Evolutionary conservation across 179 eudicot species (phyloP), one percentile per base, ranked within the genome.

Genomic region (Silene coronaria): DNA sequence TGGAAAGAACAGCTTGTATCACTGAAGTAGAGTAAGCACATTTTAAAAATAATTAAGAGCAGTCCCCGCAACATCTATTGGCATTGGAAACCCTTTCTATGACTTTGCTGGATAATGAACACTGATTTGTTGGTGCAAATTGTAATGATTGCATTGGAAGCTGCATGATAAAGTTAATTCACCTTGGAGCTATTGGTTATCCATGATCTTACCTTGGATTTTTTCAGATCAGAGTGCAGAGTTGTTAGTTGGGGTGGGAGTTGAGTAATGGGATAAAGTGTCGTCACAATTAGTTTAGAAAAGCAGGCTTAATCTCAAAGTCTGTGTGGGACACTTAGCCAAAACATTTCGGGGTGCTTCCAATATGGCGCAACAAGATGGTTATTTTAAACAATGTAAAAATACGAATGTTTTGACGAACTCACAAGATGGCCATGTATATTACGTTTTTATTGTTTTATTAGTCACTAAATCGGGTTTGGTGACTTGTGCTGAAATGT

Each of bases 401-500:
- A 23, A 32, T 67, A 22, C 68, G 38, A 14, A 42, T 48, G 68
- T 21, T 58, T 3, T 58, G 77, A 38, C 14, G 46, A 11, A 16
- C n/a, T n/a, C 21, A 46, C 78, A 60, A 26, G 19, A n/a, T 71
- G 10, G 6, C 3, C 48, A 57, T 80, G 74, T 66, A 10, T 45
- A 2, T 28, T 10, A 16, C 8, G 38, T 60, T 23, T 59, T 57
- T 28, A 11, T 19, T 22, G 36, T 30, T 71, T 21, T 8, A 73
- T 32, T 17, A 28, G 30, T 60, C 32, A 23, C 30, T 16, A 3
- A 17, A 12, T 46, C 72, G 3, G 34, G 24, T 13, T 27, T 38
- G 53, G n/a, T 60, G 73, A 53, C 45, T 9, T 64, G n/a, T 66
- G 60, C 64, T 80, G 77, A 80, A 17, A 65, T 28, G 11, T 55